Percentiles rank a stretch among this genome's conserved stretches.
Conservation (phyloP, 2,329 filamentous ascomycete genomes). For the Curvularia hawaiiensis region DNA sequence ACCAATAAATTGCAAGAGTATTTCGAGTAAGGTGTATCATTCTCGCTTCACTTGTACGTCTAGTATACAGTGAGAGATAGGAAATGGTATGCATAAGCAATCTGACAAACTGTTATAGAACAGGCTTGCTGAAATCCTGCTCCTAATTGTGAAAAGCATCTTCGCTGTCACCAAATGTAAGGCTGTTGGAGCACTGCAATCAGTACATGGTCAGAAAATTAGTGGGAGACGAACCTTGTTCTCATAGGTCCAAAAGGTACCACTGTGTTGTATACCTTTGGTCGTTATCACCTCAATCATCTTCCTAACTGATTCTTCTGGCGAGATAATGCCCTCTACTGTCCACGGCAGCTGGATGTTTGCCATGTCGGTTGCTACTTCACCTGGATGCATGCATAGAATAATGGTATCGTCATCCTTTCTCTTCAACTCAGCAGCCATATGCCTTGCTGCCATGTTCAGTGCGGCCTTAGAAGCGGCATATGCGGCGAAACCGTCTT, state of each 20-base stretch:
- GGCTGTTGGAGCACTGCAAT: conserved; percentile 18
- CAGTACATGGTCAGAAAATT: neutral
- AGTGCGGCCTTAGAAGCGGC: conserved; percentile 62
- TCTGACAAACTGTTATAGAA: conserved; percentile 28
- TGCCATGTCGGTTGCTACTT: conserved; percentile 63
- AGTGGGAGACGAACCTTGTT: conserved; percentile 50
- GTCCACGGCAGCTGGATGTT: conserved; percentile 59
- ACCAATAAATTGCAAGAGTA: neutral
- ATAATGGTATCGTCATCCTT: conserved; percentile 57
- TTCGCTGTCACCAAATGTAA: conserved; percentile 36
- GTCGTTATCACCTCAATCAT: conserved; percentile 59
- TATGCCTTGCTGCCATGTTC: conserved; percentile 61
- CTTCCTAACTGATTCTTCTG: conserved; percentile 55
- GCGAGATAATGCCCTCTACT: conserved; percentile 58
- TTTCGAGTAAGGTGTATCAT: too few species aligned
- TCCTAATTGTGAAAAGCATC: neutral
- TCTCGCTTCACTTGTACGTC: neutral
- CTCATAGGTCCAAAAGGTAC: conserved; percentile 63
- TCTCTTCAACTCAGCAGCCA: conserved; percentile 61
- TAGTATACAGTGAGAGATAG: neutral
- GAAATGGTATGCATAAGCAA: conserved; percentile 9
- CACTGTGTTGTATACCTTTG: conserved; percentile 56
- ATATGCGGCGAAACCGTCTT: conserved; percentile 65
- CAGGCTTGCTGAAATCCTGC: conserved; percentile 3
- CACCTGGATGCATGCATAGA: conserved; percentile 62